Conservation (phyloP, 148 eudicot species). For the Selenicereus undatus region DNA sequence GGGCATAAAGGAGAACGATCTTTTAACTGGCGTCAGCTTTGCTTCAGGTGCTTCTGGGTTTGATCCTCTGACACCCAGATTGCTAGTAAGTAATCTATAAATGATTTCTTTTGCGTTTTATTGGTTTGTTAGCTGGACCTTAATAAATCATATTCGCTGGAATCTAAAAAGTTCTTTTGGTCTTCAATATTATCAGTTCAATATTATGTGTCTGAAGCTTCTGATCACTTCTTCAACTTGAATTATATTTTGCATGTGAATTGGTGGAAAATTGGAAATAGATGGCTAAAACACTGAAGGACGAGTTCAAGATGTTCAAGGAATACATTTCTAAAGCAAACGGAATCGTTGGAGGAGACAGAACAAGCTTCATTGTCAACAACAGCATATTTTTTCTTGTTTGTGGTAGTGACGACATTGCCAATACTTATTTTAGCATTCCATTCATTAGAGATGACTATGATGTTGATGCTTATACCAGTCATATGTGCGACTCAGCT, state of each 20-base stretch:
- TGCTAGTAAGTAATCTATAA: constrained; percentile 30
- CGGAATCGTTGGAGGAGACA: constrained; percentile 28
- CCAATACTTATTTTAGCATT: constrained; percentile 32
- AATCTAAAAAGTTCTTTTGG: no score
- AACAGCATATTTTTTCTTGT: constrained; percentile 22
- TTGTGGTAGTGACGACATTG: constrained; percentile 34
- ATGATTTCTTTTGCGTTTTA: no score
- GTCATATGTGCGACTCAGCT: constrained; percentile 37
- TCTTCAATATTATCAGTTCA: no score
- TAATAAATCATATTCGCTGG: no score
- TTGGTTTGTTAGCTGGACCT: no score
- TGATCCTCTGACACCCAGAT: constrained; percentile 46
- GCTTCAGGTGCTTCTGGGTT: constrained; percentile 67
- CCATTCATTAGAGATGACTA: constrained; percentile 22
- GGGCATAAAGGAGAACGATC: constrained; percentile 32
- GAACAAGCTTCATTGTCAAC: constrained; percentile 23
- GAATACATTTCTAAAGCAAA: constrained; percentile 25
- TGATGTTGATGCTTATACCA: constrained; percentile 24
- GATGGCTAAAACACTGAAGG: constrained; percentile 21
- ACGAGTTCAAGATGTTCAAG: constrained; percentile 33
- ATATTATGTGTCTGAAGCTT: no score
- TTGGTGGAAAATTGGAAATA: background rate
- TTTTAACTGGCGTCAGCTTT: constrained; percentile 65
- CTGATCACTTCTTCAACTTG: background rate
- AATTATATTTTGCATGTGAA: background rate